Base-by-base conservation (phyloP, 2,329 filamentous ascomycete genomes). In the Colletotrichum sidae region DNA sequence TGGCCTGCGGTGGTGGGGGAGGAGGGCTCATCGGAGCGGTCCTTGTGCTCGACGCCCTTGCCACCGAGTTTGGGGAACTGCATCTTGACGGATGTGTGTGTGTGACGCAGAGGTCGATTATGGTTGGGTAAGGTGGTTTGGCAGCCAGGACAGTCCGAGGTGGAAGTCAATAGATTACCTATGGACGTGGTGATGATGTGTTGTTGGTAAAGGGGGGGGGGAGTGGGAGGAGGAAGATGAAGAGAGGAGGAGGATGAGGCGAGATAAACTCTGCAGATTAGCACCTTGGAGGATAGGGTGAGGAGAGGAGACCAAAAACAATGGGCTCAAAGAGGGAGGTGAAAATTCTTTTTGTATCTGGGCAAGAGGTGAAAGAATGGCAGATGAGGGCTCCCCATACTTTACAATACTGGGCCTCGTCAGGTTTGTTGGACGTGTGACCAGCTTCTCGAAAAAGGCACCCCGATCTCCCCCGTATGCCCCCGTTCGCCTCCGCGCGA, bases 51-150 rank as follows among this genome's bases (percentile, higher is more conserved):
- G 37, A 66, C 63, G 39, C 59, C 47, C 39, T 62, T 66, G 42
- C 58, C 58, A 50, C 63, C 63, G 50, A 64, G 41, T 39, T 67
- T 67, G 45, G 54, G 60, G 60, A 67, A 65, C 41, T 60, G 60
- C 64, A 67, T 67, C 37, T 46, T 52, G 64, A 41, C n/a, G 42
- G 25, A 25, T 25, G 25, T 25, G 25, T 25, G 6, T 51, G 8
- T 17, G 13, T 49, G 60, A 51, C 39, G 15, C 38, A 38, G 12
- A 39, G 52, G 49, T 38, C 45, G 44, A 25, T 15, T 25, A 7
- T 44, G 34, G 11, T 39, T 44, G 59, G 45, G 25, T 37, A 41
- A 33, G 13, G 8, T 41, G 7, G 46, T 25, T 34, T 45, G 8
- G n/a, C 57, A 42, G 44, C 45, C 50, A 42, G 44, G 37, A 12